phyloP scores from a whole-genome alignment of 1,284 basidiomycete species.

The Apiotrichum domesticum region DNA sequence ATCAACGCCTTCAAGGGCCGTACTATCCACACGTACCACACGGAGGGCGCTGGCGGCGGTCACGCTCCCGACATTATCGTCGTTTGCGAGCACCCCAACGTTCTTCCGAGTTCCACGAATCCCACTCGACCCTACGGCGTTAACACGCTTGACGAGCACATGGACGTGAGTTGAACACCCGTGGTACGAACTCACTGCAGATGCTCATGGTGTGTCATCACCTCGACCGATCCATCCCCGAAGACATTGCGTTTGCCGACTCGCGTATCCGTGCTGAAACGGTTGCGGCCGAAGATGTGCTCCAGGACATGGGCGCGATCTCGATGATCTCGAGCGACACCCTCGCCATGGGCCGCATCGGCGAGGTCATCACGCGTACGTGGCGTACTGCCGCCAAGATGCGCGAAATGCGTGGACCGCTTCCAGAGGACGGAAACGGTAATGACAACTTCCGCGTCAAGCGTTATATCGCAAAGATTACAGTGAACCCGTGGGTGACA shows the following conservation, averaged over 20 bases:
- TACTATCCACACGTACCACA: slow-evolving; percentile 98
- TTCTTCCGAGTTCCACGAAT: slow-evolving; percentile 96
- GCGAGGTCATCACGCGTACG: slow-evolving; percentile 85
- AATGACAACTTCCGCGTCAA: slow-evolving; percentile 94
- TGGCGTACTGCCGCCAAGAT: slow-evolving; percentile 99
- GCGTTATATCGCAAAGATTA: slow-evolving; percentile 94
- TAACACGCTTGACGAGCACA: slow-evolving; percentile 95
- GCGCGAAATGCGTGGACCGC: slow-evolving; percentile 69
- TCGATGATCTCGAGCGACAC: slow-evolving; percentile 94
- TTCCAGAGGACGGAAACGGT: slow-evolving; percentile 59
- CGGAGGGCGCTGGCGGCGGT: slow-evolving; percentile 89
- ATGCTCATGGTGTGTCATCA: slow-evolving; percentile 95
- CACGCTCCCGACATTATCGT: slow-evolving; percentile 98
- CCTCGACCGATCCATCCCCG: slow-evolving; percentile 77
- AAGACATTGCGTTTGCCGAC: slow-evolving; percentile 95
- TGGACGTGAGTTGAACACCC: slow-evolving; percentile 63
- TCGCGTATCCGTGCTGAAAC: slow-evolving; percentile 96
- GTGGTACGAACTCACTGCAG: slow-evolving; percentile 45
- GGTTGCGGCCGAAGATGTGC: slow-evolving; percentile 92
- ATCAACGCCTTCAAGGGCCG: slow-evolving; percentile 83
- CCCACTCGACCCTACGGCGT: slow-evolving; percentile 87
- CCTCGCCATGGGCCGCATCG: slow-evolving; percentile 96
- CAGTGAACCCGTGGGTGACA: slow-evolving; percentile 82
- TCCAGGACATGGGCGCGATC: slow-evolving; percentile 92
- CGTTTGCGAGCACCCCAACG: slow-evolving; percentile 82